A percentile compares a stretch with the other conserved stretches of the same genome.
phyloP scores from a whole-genome alignment of 805 yeast species.

The Sungouiella blattae region DNA sequence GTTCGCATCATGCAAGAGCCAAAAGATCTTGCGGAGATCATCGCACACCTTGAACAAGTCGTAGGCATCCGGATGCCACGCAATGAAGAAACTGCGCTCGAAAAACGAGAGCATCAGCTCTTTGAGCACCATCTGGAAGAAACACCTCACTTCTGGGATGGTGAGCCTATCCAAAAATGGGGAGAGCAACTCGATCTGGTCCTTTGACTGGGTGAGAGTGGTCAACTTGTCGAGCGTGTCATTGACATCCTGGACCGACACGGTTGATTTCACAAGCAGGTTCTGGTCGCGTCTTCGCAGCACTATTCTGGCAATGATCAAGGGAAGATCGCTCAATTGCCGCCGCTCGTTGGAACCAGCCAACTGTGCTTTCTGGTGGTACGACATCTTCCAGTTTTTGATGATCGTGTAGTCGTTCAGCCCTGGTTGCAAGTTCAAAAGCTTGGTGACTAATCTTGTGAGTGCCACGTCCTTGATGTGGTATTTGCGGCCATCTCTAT shows the following conservation, averaged over 20 bases:
- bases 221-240: slow-evolving; percentile 25
- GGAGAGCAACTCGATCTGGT: slow-evolving; percentile 43
- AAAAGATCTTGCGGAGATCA: slow-evolving; percentile 57
- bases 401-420: slow-evolving; percentile 54
- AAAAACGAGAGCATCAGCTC: slow-evolving; percentile 56
- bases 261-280: slow-evolving; percentile 18
- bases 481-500: slow-evolving; percentile 59
- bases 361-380: slow-evolving; percentile 27
- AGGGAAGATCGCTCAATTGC: slow-evolving; percentile 35
- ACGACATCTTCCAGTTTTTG: slow-evolving; percentile 34
- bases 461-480: slow-evolving; percentile 62
- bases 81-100: slow-evolving; percentile 52
- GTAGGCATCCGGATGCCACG: slow-evolving; percentile 80
- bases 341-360: slow-evolving; percentile 43
- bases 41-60: slow-evolving; percentile 62
- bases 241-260: slow-evolving; percentile 30
- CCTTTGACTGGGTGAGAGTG: slow-evolving; percentile 22
- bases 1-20: slow-evolving; percentile 48
- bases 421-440: slow-evolving; percentile 55
- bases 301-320: slow-evolving; percentile 48
- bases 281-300: slow-evolving; percentile 52
- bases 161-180: slow-evolving; percentile 53
- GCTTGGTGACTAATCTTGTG: slow-evolving; percentile 44
- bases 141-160: slow-evolving; percentile 62
- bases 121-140: slow-evolving; percentile 64